Conservation (phyloP, 2,329 filamentous ascomycete species). For the Didymosphaeria variabile region DNA sequence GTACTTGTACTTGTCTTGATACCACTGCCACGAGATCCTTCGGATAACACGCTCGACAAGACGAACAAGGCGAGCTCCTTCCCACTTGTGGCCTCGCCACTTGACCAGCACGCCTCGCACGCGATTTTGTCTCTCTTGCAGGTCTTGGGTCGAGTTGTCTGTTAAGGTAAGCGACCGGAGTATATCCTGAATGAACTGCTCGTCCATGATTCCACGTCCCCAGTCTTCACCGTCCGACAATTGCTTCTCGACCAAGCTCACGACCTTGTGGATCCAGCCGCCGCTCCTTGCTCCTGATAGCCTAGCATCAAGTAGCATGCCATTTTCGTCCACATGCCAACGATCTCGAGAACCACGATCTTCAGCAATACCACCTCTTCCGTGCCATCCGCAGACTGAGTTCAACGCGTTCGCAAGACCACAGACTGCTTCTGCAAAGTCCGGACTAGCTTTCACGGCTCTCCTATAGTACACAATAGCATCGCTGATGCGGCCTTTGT, state of each 20-base stretch:
- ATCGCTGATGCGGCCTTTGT: conserved; percentile 90
- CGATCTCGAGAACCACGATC: conserved; percentile 78
- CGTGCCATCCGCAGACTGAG: conserved; percentile 94
- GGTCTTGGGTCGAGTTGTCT: conserved; percentile 39
- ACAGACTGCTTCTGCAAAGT: conserved; percentile 97
- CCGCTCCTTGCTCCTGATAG: conserved; percentile 67
- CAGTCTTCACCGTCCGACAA: conserved; percentile 85
- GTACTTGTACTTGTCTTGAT: conserved; percentile 78
- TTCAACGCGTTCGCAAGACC: conserved; percentile 94
- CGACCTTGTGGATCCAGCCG: conserved; percentile 89
- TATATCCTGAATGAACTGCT: conserved; percentile 52
- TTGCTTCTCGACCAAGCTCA: conserved; percentile 89
- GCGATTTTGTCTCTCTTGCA: conserved; percentile 48
- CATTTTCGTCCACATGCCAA: conserved; percentile 90
- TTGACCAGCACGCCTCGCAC: conserved; percentile 49
- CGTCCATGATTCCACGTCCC: conserved; percentile 75
- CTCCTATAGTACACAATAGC: conserved; percentile 92
- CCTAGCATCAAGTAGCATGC: conserved; percentile 80
- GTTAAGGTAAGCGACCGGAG: conserved; percentile 57
- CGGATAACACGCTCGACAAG: conserved; percentile 86
- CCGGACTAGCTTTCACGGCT: conserved; percentile 89
- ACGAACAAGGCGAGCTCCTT: conserved; percentile 84
- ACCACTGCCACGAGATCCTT: conserved; percentile 83
- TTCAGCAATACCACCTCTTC: conserved; percentile 85
- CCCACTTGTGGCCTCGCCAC: conserved; percentile 82